Evolutionary conservation across 768 basidiomycete genomes (phyloP).

Genomic region (Dictyophora rubrovolvata): DNA sequence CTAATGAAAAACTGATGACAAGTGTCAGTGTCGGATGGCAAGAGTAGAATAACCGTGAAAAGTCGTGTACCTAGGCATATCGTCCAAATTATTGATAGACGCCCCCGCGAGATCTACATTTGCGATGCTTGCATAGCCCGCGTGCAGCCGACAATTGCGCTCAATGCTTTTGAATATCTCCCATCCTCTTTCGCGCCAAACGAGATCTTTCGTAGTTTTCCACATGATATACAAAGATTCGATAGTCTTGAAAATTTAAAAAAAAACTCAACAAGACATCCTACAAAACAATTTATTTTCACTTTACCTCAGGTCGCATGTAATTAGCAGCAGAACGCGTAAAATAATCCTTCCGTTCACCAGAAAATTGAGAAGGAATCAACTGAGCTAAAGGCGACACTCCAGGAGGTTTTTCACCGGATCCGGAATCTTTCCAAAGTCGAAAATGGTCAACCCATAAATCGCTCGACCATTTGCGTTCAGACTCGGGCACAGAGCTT

Average conservation of each 20-base stretch:
- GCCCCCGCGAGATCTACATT: neutral
- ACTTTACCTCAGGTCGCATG: constrained; percentile 15
- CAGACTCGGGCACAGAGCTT: neutral
- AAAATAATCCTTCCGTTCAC: constrained; percentile 11
- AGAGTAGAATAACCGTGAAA: neutral
- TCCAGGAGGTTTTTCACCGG: constrained; percentile 12
- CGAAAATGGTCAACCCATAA: constrained; percentile 14
- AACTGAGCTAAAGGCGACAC: neutral
- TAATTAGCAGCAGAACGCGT: constrained; percentile 1
- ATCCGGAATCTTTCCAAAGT: constrained; percentile 12
- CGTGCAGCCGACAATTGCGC: constrained; percentile 9
- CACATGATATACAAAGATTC: constrained; percentile 17
- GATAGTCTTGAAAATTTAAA: constrained; percentile 11
- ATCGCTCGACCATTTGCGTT: neutral
- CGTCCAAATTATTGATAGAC: neutral
- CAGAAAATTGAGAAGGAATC: neutral
- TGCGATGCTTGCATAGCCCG: constrained; percentile 14
- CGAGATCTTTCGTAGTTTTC: constrained; percentile 16
- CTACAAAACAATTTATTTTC: neutral
- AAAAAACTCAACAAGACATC: neutral
- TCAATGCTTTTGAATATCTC: constrained; percentile 16
- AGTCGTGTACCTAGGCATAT: constrained; percentile 7
- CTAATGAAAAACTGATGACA: constrained; percentile 12
- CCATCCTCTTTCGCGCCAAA: constrained; percentile 20
- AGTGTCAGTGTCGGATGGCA: neutral